phyloP scores from a whole-genome alignment of 2,329 filamentous ascomycete species.

The Stagonosporopsis cucurbitacearum region DNA sequence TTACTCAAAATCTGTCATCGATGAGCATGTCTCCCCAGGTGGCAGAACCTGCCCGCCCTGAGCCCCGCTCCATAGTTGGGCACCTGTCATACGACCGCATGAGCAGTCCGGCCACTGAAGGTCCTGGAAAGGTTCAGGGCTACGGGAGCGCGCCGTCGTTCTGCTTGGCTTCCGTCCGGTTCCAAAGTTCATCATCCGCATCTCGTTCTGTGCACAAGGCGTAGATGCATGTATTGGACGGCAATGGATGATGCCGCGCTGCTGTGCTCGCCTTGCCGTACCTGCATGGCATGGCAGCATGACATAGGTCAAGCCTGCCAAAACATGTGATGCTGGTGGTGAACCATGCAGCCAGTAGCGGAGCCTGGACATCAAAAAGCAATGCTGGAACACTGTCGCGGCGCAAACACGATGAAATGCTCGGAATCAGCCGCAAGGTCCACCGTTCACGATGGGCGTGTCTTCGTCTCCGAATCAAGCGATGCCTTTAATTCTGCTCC shows the following conservation, averaged over 20 bases:
- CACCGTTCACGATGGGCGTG: conserved; percentile 1
- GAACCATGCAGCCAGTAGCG: conserved; percentile 19
- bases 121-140: conserved; percentile 27
- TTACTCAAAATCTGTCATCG: not conserved
- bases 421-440: conserved; percentile 12
- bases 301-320: conserved; percentile 10
- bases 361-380: conserved; percentile 9
- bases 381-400: conserved; percentile 13
- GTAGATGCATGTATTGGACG: conserved; percentile 13
- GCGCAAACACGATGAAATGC: conserved; percentile 1
- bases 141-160: conserved; percentile 38
- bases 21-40: not conserved
- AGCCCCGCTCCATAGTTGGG: conserved; percentile 24
- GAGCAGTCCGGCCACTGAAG: conserved; percentile 23
- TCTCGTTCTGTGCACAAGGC: conserved; percentile 16
- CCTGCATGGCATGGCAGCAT: conserved; percentile 14
- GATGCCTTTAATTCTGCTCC: conserved; percentile 5
- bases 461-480: conserved; percentile 3
- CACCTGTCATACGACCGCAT: conserved; percentile 29
- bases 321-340: conserved; percentile 8
- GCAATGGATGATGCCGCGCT: conserved; percentile 14
- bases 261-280: conserved; percentile 10
- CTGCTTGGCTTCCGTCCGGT: conserved; percentile 26
- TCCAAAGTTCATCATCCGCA: conserved; percentile 30
- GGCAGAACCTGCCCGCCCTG: conserved; percentile 21